These are phyloP conservation scores for Pseudohalonectria lignicola DNA, from an alignment of 2,329 filamentous ascomycete species.

Conservation along the genomic window DNA sequence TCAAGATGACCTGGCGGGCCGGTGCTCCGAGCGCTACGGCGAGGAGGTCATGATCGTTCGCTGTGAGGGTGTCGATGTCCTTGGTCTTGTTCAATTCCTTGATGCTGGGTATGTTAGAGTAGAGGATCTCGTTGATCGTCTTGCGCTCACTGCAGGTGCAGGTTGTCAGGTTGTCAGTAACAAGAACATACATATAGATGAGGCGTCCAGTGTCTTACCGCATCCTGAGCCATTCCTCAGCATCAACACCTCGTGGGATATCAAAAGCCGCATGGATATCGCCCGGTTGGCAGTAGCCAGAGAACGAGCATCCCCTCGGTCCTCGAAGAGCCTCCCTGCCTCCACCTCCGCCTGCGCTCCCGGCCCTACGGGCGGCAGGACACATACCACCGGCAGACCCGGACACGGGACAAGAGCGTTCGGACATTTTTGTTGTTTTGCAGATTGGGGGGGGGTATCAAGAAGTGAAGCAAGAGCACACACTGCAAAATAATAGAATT, in stretches of 20 bases:
- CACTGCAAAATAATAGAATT: not conserved
- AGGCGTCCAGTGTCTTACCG: conserved; percentile 16
- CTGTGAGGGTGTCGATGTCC: conserved; percentile 36
- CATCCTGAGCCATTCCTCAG: conserved; percentile 32
- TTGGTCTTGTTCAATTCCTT: conserved; percentile 27
- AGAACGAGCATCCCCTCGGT: conserved; percentile 22
- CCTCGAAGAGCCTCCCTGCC: conserved; percentile 9
- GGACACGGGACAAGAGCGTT: conserved; percentile 17
- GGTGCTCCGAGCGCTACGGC: conserved; percentile 41
- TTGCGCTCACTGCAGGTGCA: conserved; percentile 18
- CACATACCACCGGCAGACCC: conserved; percentile 13
- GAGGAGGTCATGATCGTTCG: conserved; percentile 34
- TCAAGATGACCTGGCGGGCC: conserved; percentile 39
- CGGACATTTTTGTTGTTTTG: conserved; percentile 11
- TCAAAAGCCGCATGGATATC: conserved; percentile 26
- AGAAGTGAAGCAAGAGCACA: not conserved
- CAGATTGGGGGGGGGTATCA: not conserved
- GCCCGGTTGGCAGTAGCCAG: conserved; percentile 20
- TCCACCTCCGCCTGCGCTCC: conserved; percentile 14
- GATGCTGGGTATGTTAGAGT: conserved; percentile 28
- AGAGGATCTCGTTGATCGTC: conserved; percentile 21
- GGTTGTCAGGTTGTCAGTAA: too few relatives aligned
- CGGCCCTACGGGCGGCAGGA: conserved; percentile 13
- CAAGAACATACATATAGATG: not conserved
- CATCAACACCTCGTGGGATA: conserved; percentile 32